Evolutionary conservation across 2,329 filamentous ascomycete species (phyloP), one percentile per base, ranked within the genome.

Genomic region (Chaetomium strumarium): DNA sequence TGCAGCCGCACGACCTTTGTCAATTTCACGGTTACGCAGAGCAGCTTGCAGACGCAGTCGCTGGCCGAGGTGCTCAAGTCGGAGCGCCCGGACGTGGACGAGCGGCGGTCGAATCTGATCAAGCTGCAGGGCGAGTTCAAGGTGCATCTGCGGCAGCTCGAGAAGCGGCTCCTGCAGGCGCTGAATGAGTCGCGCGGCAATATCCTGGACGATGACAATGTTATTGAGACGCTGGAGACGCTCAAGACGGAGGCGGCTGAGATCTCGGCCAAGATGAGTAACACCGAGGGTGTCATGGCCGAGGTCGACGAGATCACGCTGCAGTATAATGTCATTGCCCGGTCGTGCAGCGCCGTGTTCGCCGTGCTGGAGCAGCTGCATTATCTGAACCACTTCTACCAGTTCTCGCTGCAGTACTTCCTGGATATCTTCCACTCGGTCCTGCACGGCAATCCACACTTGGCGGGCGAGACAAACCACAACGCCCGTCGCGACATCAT

Each of bases 41-140:
- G 93, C 80, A 97, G 92, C 77, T 78, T 99, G 66, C 93, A 96
- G 73, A 97, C 93, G 2, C 93, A 99, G 71, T 96, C 93, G 1
- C 82, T 99, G 61, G 96, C 96, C 62, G 91, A 99, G 58, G 93
- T 97, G 33, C 81, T 99, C 65, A 97, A 97, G 70, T 96, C 91
- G 13, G 93, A 99, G 75, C 84, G 95, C 51, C 93, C 95, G 4
- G 93, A 99, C 71, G 90, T 99, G 16, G 93, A 99, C 67, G 91
- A 97, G 75, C 83, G 93, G 59, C 84, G 93, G 52, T 95, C 91
- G 34, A 97, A 99, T 68, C 84, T 99, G 60, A 95, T 97, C 79
- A 99, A 99, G 74, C 82, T 96, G 64, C 93, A 99, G 73, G 93
- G 93, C 64, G 95, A 99, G 72, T 99, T 99, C 79, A 96, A 95